These are phyloP conservation scores for Trichoderma afroharzianum DNA, from an alignment of 2,329 filamentous ascomycete species.

Conservation along the genomic window DNA sequence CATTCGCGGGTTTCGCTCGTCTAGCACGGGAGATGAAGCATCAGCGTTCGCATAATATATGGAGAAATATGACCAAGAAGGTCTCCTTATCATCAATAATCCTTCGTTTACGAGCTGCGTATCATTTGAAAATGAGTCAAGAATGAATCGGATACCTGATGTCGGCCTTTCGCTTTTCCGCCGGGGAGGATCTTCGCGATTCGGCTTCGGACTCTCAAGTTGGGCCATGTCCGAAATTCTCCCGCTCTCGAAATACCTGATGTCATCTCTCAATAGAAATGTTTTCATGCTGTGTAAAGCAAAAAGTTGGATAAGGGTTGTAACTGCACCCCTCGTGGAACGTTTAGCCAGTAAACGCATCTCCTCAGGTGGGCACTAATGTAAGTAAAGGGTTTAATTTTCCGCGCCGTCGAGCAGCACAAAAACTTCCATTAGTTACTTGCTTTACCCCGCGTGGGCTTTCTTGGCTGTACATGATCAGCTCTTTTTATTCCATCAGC, in stretches of 20 bases:
- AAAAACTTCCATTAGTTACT: no score
- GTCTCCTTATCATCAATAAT: rapidly evolving
- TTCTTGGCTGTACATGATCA: background rate
- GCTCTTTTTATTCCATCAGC: background rate
- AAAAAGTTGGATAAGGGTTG: background rate
- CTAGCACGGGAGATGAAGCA: background rate
- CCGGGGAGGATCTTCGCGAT: background rate
- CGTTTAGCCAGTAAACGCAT: background rate
- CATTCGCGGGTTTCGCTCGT: background rate
- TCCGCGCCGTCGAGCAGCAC: background rate
- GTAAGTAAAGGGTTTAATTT: background rate
- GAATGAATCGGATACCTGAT: background rate
- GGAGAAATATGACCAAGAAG: no score
- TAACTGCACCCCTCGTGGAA: rapidly evolving
- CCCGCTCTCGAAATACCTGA: no score
- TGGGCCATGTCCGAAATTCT: background rate
- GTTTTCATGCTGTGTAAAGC: background rate
- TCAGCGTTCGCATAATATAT: background rate
- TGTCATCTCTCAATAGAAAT: background rate
- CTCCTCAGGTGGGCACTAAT: background rate
- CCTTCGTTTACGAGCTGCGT: background rate
- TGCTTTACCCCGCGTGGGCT: background rate
- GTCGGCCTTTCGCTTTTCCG: background rate
- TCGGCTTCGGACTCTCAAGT: background rate
- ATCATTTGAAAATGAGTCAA: background rate